These are phyloP conservation scores for Fereydounia khargensis DNA, from an alignment of 1,284 basidiomycete genomes.

Conservation along the genomic window DNA sequence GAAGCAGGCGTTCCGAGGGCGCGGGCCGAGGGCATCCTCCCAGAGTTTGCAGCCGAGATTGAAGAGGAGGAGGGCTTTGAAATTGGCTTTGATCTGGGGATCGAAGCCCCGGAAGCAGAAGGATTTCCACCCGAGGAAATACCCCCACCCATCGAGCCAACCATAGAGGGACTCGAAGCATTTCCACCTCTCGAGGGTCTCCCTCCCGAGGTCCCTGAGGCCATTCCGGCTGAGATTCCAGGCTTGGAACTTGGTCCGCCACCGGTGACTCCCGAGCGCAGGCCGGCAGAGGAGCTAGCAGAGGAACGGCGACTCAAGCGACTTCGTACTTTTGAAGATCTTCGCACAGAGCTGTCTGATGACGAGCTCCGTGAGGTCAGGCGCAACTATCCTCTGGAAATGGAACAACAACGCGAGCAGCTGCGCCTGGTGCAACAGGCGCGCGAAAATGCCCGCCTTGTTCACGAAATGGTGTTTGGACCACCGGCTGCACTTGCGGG, in stretches of 20 bases:
- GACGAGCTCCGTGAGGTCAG: slow-evolving; percentile 8
- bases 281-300: too few relatives aligned
- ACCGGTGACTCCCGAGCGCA: too few relatives aligned
- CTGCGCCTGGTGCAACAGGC: not conserved
- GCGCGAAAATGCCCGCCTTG: not conserved
- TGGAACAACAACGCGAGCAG: slow-evolving; percentile 5
- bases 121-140: not conserved
- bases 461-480: slow-evolving; percentile 3
- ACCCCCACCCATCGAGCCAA: not conserved
- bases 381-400: slow-evolving; percentile 9
- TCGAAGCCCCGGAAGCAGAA: slow-evolving; percentile 8
- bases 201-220: not conserved
- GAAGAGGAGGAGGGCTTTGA: slow-evolving; percentile 16
- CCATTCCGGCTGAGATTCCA: not conserved
- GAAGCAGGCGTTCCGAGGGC: slow-evolving; percentile 15
- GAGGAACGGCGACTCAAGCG: too few relatives aligned
- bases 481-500: slow-evolving; percentile 16
- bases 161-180: not conserved
- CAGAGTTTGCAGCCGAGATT: slow-evolving; percentile 1
- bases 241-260: too few relatives aligned
- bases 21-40: slow-evolving; percentile 8
- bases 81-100: slow-evolving; percentile 16
- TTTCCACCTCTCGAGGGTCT: not conserved
- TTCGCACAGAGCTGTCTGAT: slow-evolving; percentile 14
- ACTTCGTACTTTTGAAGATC: too few relatives aligned